Base-by-base conservation (phyloP, 768 basidiomycete species). In the Mycena belliarum region DNA sequence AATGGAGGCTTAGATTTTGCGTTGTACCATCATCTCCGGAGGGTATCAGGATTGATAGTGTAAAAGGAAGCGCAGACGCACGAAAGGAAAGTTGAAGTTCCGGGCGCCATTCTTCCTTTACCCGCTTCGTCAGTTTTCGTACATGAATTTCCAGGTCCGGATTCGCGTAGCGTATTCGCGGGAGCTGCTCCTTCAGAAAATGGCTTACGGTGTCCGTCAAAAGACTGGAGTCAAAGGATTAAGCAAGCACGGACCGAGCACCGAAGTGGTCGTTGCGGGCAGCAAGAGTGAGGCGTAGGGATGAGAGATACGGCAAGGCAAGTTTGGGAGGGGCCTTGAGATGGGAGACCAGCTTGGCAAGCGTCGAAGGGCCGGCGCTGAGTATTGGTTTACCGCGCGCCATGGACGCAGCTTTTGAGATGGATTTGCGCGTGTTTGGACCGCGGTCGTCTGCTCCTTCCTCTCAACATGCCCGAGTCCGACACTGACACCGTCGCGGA, bases 161-260 rank as follows among this genome's bases (percentile, higher is more conserved):
- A 65, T 93, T 93, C 1, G 83, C 86, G 69, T 82, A 91, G 12
- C 83, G 86, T 76, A 93, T 88, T 28, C 88, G 79, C 1, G 88
- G 89, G 0, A 93, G 73, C n/a, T 89, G 80, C 38, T 93, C 85
- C 67, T 88, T 89, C 37, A 88, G 79, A 61, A 93, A 93, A 75
- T 91, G 85, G 43, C 91, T 91, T 46, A 26, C 57, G n/a, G 24
- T 32, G 23, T 33, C 14, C 46, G 16, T 64, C 24, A 56, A 29
- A 23, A 11, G 29, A 20, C 25, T 29, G 20, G 20, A 40, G 38
- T 23, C 18, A 32, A 1, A 46, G 0, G 51, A 55, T 20, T 32
- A 29, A 25, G 41, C 3, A 10, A 47, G 37, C 51, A 68, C 82
- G 63, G 52, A 89, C 90, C 87, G 79, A 25, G 88, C 87, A 61